Percentiles rank a stretch among this genome's conserved stretches.
phyloP scores from a whole-genome alignment of 2,329 filamentous ascomycete genomes.

The Byssochlamys sp. region DNA sequence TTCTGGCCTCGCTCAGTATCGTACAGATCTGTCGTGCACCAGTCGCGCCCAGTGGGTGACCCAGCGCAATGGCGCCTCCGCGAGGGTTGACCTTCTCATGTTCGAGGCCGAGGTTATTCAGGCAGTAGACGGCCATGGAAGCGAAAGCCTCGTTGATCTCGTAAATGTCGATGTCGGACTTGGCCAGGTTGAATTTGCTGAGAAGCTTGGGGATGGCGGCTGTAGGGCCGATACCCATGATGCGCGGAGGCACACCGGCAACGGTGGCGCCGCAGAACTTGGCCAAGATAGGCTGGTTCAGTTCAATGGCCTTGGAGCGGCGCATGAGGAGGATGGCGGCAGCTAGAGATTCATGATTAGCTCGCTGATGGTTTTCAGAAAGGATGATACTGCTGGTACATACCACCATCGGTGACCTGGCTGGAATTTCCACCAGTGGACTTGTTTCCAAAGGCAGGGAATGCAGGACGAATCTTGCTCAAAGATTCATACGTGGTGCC shows the following conservation, averaged over 20 bases:
- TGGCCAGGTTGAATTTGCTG: slow-evolving; percentile 61
- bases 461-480: slow-evolving; percentile 77
- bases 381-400: slow-evolving; percentile 15
- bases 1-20: slow-evolving; percentile 71
- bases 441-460: slow-evolving; percentile 76
- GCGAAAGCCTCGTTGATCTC: slow-evolving; percentile 98
- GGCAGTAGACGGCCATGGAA: slow-evolving; percentile 92
- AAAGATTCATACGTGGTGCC: slow-evolving; percentile 80
- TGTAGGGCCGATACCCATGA: slow-evolving; percentile 75
- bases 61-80: slow-evolving; percentile 83
- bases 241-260: slow-evolving; percentile 77
- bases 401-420: slow-evolving; percentile 85
- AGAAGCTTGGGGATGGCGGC: slow-evolving; percentile 71
- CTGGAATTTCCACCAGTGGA: slow-evolving; percentile 90
- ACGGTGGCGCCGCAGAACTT: slow-evolving; percentile 91
- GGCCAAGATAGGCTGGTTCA: slow-evolving; percentile 82
- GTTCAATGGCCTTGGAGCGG: slow-evolving; percentile 73
- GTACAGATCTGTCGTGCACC: slow-evolving; percentile 86
- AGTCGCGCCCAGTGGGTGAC: slow-evolving; percentile 83
- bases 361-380: background rate
- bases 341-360: slow-evolving; percentile 23
- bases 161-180: slow-evolving; percentile 77
- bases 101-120: slow-evolving; percentile 55
- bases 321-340: slow-evolving; percentile 89
- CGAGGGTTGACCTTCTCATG: slow-evolving; percentile 77